Conservation (phyloP, 306 rosid species). For the Sphenostylis stenocarpa region DNA sequence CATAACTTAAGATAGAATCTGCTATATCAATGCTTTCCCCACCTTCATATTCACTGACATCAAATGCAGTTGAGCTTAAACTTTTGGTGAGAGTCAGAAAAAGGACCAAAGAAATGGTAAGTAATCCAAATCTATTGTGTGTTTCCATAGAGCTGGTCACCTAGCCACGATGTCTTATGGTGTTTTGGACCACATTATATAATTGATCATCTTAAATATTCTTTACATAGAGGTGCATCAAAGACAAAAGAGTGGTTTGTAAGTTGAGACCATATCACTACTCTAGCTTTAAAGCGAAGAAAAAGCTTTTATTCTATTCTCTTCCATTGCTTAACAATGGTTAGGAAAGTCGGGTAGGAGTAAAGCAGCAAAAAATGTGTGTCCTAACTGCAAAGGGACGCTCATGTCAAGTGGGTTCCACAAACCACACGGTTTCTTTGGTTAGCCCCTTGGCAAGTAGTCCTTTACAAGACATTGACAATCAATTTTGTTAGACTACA, state of each 20-base stretch:
- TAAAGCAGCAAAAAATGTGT: slow-evolving; percentile 45
- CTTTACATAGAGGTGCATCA: slow-evolving; percentile 5
- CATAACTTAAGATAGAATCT: slow-evolving; percentile 36
- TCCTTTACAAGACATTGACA: background rate
- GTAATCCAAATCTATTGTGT: slow-evolving; percentile 24
- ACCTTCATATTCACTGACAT: slow-evolving; percentile 44
- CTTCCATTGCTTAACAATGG: slow-evolving; percentile 9
- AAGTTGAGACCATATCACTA: slow-evolving; percentile 42
- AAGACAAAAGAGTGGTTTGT: slow-evolving; percentile 42
- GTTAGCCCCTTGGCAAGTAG: background rate
- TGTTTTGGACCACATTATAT: slow-evolving; percentile 41
- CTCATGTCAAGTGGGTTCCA: slow-evolving; percentile 44
- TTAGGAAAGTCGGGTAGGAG: slow-evolving; percentile 42
- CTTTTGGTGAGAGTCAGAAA: slow-evolving; percentile 32
- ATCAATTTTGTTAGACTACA: too few species aligned
- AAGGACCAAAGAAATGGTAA: slow-evolving; percentile 37
- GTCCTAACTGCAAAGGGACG: slow-evolving; percentile 39
- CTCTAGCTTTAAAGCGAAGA: slow-evolving; percentile 79
- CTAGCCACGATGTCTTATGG: slow-evolving; percentile 17
- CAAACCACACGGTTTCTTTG: background rate
- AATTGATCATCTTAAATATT: slow-evolving; percentile 17
- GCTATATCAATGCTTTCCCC: slow-evolving; percentile 37
- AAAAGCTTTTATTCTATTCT: slow-evolving; percentile 17
- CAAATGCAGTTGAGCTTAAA: slow-evolving; percentile 35
- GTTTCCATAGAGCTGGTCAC: slow-evolving; percentile 49